Evolutionary conservation across 23 red algal genomes (phyloP).

Genomic region (Gracilaria gracilis): DNA sequence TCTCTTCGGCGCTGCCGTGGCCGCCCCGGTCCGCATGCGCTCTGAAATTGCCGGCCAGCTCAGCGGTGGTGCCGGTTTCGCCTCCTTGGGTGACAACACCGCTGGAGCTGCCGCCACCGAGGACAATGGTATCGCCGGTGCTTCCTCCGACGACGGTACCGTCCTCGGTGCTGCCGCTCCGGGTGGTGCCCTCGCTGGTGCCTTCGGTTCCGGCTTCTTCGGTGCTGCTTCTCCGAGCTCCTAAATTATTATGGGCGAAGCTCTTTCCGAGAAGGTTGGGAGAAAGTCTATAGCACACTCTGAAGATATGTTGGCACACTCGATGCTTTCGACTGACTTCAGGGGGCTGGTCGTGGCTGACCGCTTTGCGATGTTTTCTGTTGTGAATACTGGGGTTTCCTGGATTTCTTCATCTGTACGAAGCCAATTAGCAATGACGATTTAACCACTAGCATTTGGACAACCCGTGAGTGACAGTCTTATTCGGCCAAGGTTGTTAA

Average conservation of each 20-base stretch:
- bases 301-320: neutral
- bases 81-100: conserved; percentile 40
- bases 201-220: conserved; percentile 30
- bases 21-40: conserved; percentile 61
- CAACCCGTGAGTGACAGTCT: neutral
- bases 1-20: conserved; percentile 64
- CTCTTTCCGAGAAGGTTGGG: neutral
- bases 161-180: conserved; percentile 43
- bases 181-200: conserved; percentile 33
- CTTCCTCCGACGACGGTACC: conserved; percentile 35
- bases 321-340: neutral
- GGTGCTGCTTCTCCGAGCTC: neutral
- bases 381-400: neutral
- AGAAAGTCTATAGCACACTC: neutral
- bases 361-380: neutral
- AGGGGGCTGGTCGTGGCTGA: neutral
- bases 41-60: conserved; percentile 33
- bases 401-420: neutral
- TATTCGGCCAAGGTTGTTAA: neutral
- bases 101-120: conserved; percentile 56
- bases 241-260: neutral
- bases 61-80: conserved; percentile 44
- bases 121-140: conserved; percentile 42
- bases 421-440: neutral
- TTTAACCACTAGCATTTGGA: neutral